A percentile compares a stretch with the other conserved stretches of the same genome.
Conservation (phyloP, 108 stramenopile species). For the Cyclotella cryptica region DNA sequence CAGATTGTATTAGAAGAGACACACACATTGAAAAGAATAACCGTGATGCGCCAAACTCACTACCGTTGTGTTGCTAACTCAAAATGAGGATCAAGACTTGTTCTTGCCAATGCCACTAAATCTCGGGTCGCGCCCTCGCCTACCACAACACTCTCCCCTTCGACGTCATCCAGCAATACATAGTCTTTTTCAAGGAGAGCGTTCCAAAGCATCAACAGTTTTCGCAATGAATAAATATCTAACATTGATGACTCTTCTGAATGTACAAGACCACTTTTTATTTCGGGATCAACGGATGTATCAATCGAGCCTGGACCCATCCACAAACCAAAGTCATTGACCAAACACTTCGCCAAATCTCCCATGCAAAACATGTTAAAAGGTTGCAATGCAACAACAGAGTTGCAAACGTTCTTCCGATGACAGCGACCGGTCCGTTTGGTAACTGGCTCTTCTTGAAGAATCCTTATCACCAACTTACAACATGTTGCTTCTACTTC, state of each 20-base stretch:
- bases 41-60: conserved; percentile 1
- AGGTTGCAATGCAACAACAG: conserved; percentile 12
- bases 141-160: conserved; percentile 15
- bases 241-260: conserved; percentile 6
- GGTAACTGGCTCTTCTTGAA: conserved; percentile 1
- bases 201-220: conserved; percentile 33
- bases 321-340: conserved; percentile 48
- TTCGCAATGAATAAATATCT: conserved; percentile 37
- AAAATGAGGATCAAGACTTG: conserved; percentile 41
- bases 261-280: conserved; percentile 23
- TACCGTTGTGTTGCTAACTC: conserved; percentile 15
- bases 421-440: neutral
- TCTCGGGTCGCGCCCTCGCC: conserved; percentile 33
- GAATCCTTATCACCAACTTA: conserved; percentile 23
- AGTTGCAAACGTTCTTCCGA: neutral
- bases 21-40: conserved; percentile 1
- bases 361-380: conserved; percentile 33
- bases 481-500: conserved; percentile 18
- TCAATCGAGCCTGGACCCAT: conserved; percentile 8
- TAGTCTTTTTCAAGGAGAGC: conserved; percentile 30
- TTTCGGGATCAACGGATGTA: conserved; percentile 4
- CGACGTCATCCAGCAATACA: conserved; percentile 16
- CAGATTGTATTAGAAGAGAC: neutral
- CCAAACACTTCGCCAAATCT: conserved; percentile 34
- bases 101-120: conserved; percentile 38